Evolutionary conservation across 306 rosid genomes (phyloP).

Genomic region (Vigna hirtella): DNA sequence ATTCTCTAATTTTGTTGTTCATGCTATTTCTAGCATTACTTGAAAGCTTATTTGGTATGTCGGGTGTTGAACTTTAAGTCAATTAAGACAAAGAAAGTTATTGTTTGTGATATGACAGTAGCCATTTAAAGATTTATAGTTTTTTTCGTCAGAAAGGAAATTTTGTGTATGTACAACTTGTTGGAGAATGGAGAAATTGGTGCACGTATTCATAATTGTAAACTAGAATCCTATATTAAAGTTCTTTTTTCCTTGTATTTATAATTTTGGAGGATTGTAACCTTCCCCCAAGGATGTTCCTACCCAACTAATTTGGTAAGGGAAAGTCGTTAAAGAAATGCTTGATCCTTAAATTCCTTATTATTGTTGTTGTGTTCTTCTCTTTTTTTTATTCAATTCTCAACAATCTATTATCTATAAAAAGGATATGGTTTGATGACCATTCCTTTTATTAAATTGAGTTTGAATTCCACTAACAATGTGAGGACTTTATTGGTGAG

Average conservation of each 20-base stretch:
- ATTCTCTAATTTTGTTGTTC: slow-evolving; percentile 48
- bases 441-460: no score
- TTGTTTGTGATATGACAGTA: slow-evolving; percentile 34
- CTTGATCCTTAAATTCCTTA: background rate
- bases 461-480: no score
- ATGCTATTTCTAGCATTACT: slow-evolving; percentile 47
- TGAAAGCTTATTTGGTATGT: slow-evolving; percentile 49
- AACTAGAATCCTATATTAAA: slow-evolving; percentile 17
- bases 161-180: slow-evolving; percentile 38
- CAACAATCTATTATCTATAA: no score
- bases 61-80: slow-evolving; percentile 37
- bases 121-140: slow-evolving; percentile 25
- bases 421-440: no score
- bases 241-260: background rate
- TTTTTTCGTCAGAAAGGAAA: slow-evolving; percentile 32
- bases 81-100: slow-evolving; percentile 2
- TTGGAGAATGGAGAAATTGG: slow-evolving; percentile 23
- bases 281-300: background rate
- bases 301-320: background rate
- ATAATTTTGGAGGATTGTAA: slow-evolving; percentile 15
- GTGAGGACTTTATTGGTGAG: no score
- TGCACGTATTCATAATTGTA: slow-evolving; percentile 16
- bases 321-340: background rate
- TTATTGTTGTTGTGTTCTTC: no score
- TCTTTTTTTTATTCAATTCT: no score